These are phyloP conservation scores for Trichoderma reesei DNA, from an alignment of 495 filamentous ascomycete genomes.

Conservation along the genomic window DNA sequence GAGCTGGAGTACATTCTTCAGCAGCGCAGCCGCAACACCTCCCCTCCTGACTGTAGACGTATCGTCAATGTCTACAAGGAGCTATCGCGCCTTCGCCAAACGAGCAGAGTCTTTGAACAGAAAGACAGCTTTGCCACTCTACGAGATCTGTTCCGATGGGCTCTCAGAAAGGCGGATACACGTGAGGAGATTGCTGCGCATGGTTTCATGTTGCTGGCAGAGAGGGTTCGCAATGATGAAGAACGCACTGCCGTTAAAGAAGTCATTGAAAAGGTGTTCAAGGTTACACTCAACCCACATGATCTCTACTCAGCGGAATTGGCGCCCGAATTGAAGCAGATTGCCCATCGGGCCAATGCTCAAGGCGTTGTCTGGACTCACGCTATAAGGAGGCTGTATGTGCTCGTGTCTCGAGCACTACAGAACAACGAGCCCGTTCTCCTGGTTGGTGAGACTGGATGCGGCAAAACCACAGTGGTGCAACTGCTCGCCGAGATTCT, in stretches of 20 bases:
- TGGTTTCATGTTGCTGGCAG: constrained; percentile 91
- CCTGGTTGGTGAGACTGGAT: constrained; percentile 91
- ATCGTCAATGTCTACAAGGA: constrained; percentile 95
- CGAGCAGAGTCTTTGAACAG: constrained; percentile 86
- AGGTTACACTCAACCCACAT: constrained; percentile 65
- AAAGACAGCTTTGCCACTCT: constrained; percentile 96
- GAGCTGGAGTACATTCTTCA: constrained; percentile 91
- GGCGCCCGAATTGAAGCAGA: constrained; percentile 45
- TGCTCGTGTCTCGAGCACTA: constrained; percentile 74
- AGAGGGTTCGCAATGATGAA: constrained; percentile 84
- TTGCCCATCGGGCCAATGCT: constrained; percentile 34
- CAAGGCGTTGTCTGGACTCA: constrained; percentile 81
- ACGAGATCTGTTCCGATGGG: constrained; percentile 95
- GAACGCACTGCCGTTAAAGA: constrained; percentile 76
- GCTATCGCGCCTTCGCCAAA: constrained; percentile 78
- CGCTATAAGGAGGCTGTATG: constrained; percentile 83
- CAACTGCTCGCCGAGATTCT: constrained; percentile 81
- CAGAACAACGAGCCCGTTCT: constrained; percentile 89
- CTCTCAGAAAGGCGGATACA: constrained; percentile 73
- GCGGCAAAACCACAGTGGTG: constrained; percentile 93
- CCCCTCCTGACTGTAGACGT: constrained; percentile 78
- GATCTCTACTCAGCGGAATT: constrained; percentile 53
- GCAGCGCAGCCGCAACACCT: constrained; percentile 71
- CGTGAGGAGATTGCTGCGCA: constrained; percentile 82
- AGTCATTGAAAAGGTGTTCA: constrained; percentile 90